Base-by-base conservation (phyloP, 202 grass and related monocot species). In the Digitaria exilis region DNA sequence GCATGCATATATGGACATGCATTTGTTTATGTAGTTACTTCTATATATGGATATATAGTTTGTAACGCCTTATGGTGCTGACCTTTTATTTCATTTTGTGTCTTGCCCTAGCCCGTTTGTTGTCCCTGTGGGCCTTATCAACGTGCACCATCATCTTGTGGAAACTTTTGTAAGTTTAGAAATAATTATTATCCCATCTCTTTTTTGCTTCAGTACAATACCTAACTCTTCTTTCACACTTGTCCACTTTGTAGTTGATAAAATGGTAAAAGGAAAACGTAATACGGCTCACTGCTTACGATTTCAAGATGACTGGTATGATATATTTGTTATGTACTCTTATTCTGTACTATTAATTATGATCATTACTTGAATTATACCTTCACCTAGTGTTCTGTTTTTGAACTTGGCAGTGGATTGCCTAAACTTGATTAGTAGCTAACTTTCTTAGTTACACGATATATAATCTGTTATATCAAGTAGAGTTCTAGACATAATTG, bases 201-300 rank as follows among this genome's bases (percentile, higher is more conserved):
- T 65, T 86, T 25, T 10, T 73, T 68, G n/a, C 85, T 65, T 65
- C 1, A 60, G 37, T 80, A 63, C 54, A 76, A 30, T 69, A 19
- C 44, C 51, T 83, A 21, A 68, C 56, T 25, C 49, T 4, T 55
- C 0, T 59, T 77, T 86, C 80, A 70, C 69, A 81, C 75, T 49
- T 35, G 79, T 83, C 25, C 80, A 30, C 35, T 80, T 79, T 80
- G 65, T 78, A 93, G 93, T 91, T 73, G 73, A 89, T 64, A 93
- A 89, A 73, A 60, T 95, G 45, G 28, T 81, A 19, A 89, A 98
- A 90, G 93, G 93, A 67, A 96, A 98, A 82, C 85, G 80, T 37
- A 98, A 98, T 84, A 98, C 93, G 2, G 96, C 93, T 84, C 91
- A 96, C 48, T 98, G 89, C 75, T 56, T 98, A 52, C 82, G 95